Evolutionary conservation across 495 filamentous ascomycete species (phyloP).

Genomic region (Penicillium atrosanguineum): DNA sequence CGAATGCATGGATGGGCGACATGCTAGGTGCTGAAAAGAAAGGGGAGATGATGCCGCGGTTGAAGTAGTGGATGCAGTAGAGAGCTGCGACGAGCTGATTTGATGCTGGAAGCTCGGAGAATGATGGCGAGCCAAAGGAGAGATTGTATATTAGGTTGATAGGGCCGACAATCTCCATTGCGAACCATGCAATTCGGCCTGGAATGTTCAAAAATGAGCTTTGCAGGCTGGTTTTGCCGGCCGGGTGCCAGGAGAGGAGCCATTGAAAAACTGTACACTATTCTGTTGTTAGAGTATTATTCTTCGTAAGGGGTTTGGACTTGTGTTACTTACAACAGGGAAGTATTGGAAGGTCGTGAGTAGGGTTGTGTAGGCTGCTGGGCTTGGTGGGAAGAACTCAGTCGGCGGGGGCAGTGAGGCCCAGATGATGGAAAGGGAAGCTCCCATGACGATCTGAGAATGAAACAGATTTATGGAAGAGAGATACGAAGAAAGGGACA

Average conservation of each 20-base stretch:
- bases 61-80: constrained; percentile 73
- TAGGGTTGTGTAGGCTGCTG: constrained; percentile 47
- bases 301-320: neutral
- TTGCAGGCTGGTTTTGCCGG: constrained; percentile 79
- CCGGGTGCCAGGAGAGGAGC: constrained; percentile 60
- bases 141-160: constrained; percentile 75
- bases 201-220: constrained; percentile 74
- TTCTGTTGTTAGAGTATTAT: neutral
- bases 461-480: neutral
- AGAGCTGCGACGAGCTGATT: constrained; percentile 35
- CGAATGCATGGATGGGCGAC: constrained; percentile 72
- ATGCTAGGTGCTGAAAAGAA: constrained; percentile 80
- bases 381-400: constrained; percentile 51
- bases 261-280: constrained; percentile 63
- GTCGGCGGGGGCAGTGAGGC: constrained; percentile 18
- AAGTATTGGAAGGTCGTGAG: constrained; percentile 51
- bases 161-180: constrained; percentile 82
- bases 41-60: constrained; percentile 81
- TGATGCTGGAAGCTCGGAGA: constrained; percentile 21
- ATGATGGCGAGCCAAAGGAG: constrained; percentile 50
- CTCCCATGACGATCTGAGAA: constrained; percentile 24
- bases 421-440: constrained; percentile 19
- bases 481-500: constrained; percentile 1
- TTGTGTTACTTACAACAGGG: constrained; percentile 35
- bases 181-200: constrained; percentile 81